Evolutionary conservation across 441 rosid genomes (phyloP), one percentile per base, ranked within the genome.

Genomic region (Arabidopsis lyrata): DNA sequence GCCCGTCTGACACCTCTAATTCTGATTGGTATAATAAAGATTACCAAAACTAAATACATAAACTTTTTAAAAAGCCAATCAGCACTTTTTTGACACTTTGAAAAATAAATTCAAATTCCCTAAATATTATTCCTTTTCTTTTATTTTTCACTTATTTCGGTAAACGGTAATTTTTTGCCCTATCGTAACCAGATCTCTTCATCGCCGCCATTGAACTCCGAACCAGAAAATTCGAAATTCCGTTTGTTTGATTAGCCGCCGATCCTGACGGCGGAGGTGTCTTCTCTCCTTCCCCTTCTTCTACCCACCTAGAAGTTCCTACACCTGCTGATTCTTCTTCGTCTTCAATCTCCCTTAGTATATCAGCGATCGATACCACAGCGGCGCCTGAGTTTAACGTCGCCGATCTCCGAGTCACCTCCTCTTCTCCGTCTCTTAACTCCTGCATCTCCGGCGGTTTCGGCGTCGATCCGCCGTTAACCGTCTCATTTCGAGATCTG

Each of bases 181-280:
- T 81, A 42, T 84, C 88, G 54, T 49, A 65, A 81, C 85, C 55
- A 0, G 90, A 83, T 83, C 88, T 81, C 73, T 74, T 82, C 81
- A 84, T 69, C 65, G 81, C 65, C 67, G 81, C 65, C 72, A 29
- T 64, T 45, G 80, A 49, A 52, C 73, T 77, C 73, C 52, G 57
- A 18, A 61, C 69, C 10, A 67, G 39, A 74, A 67, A 81, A 69
- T 39, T 63, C 69, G 56, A 57, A 24, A 74, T 79, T 11, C 79
- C 86, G 36, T 5, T 32, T 73, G 78, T 72, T 16, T 69, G 60
- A 76, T 34, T 72, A 15, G 12, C 60, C 72, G 18, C 44, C 54
- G 68, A 32, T 38, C 55, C 52, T 2, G 74, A 49, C 14, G 55
- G 5, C 12, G 47, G 3, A 32, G 35, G 47, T 15, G 60, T 31